phyloP scores from a whole-genome alignment of 768 basidiomycete species.

The Boletus coccyginus region DNA sequence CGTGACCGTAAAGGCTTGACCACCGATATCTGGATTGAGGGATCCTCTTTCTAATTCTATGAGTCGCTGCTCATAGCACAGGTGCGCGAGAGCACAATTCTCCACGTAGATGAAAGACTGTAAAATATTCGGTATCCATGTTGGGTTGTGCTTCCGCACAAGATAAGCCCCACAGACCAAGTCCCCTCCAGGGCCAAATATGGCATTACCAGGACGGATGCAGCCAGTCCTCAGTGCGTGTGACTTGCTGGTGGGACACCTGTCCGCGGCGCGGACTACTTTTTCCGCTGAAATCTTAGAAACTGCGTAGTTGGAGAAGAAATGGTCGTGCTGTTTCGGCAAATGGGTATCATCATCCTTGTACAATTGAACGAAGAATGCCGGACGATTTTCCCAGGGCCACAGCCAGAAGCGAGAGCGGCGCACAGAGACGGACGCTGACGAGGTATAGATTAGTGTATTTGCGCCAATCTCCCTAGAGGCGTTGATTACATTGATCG shows the following conservation, averaged over 20 bases:
- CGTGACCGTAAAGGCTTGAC: constrained; percentile 63
- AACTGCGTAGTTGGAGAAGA: constrained; percentile 77
- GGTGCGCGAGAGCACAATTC: constrained; percentile 69
- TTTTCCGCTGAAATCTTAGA: constrained; percentile 61
- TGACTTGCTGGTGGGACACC: constrained; percentile 29
- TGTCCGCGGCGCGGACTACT: constrained; percentile 42
- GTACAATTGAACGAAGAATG: constrained; percentile 58
- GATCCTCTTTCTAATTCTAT: constrained; percentile 46
- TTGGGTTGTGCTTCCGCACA: constrained; percentile 54
- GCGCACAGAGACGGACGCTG: constrained; percentile 60
- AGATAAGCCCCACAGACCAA: constrained; percentile 65
- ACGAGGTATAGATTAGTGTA: constrained; percentile 69
- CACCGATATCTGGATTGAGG: constrained; percentile 63
- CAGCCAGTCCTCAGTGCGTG: constrained; percentile 60
- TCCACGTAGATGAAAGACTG: constrained; percentile 74
- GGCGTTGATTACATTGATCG: constrained; percentile 62
- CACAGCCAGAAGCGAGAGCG: constrained; percentile 63
- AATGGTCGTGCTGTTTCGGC: constrained; percentile 55
- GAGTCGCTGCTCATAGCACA: constrained; percentile 71
- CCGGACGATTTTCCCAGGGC: constrained; percentile 69
- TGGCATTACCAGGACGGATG: constrained; percentile 74
- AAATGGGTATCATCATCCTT: constrained; percentile 55
- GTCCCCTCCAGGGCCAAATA: constrained; percentile 76
- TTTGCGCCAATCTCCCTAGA: constrained; percentile 52
- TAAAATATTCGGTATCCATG: constrained; percentile 56